Evolutionary conservation across 2,329 filamentous ascomycete genomes (phyloP), one percentile per base, ranked within the genome.

Genomic region (Cordyceps militaris): DNA sequence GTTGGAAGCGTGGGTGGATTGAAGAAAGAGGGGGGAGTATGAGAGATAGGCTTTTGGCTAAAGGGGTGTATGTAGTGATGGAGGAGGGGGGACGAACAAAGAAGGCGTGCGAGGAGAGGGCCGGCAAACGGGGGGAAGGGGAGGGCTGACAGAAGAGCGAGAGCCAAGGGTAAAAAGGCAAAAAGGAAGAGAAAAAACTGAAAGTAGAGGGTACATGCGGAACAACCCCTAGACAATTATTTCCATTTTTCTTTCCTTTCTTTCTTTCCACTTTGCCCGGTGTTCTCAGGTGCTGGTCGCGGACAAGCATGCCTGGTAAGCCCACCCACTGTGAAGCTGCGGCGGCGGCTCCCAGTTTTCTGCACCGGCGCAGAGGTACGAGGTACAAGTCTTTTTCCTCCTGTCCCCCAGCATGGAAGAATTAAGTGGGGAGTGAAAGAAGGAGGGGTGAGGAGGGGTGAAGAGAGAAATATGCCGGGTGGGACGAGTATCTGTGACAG

Each of bases 1-100:
- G 42, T 44, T 55, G 34, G 28, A n/a, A 32, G 51, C 26, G 40
- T 54, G 40, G 28, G 38, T 55, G 36, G 51, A 42, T 24, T 34
- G 42, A 42, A 55, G 38, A 55, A 26, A 36, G 51, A 21, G 51
- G 40, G 36, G 51, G 51, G 51, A n/a, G 51, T 46, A 28, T 46
- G 9, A 6, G 42, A 55, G 51, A 55, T 55, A 46, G 51, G 38
- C 51, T 54, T 54, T 43, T 52, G 49, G 36, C 49, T 51, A 19
- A 1, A 26, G 50, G 21, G 4, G 42, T 16, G 30, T 26, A 10
- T 36, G 8, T 24, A 44, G 23, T 36, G 19, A 26, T 14, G 5
- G 34, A 36, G 34, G 34, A 32, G 34, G 34, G 34, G 14, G 34
- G 34, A n/a, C n/a, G n/a, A n/a, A n/a, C n/a, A n/a, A n/a, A n/a